Percentiles rank a stretch among this genome's conserved stretches.
These are phyloP conservation scores for Cnidoscolus chayamansa DNA, from an alignment of 441 rosid species.

Conservation along the genomic window DNA sequence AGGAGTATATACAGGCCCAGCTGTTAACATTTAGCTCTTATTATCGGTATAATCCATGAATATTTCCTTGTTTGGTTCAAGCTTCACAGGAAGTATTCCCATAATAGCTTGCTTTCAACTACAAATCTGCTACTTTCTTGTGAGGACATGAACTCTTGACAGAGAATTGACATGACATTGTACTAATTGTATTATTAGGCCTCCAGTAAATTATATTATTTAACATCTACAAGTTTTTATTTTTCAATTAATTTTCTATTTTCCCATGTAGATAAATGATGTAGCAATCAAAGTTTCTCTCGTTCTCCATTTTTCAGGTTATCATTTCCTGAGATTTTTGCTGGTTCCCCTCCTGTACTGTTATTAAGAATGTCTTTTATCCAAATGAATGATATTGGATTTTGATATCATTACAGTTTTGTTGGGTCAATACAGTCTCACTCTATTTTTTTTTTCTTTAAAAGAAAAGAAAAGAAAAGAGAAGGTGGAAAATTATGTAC, in stretches of 20 bases:
- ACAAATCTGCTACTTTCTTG: not conserved
- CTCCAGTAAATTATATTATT: not conserved
- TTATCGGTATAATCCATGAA: not conserved
- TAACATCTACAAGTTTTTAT: not conserved
- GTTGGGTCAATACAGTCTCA: too few species aligned
- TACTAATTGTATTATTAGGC: not conserved
- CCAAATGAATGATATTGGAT: too few species aligned
- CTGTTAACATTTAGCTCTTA: constrained; percentile 37
- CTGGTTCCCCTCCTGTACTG: too few species aligned
- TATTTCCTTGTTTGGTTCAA: not conserved
- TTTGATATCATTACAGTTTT: too few species aligned
- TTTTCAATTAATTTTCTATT: not conserved
- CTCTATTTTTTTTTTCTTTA: too few species aligned
- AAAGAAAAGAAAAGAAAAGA: too few species aligned
- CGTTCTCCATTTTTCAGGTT: not conserved
- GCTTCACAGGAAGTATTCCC: not conserved
- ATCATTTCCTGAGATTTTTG: too few species aligned
- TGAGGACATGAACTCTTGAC: not conserved
- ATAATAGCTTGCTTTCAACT: not conserved
- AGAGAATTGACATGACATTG: not conserved
- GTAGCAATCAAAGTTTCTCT: not conserved
- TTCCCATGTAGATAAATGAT: not conserved
- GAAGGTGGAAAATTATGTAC: too few species aligned
- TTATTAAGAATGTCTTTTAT: too few species aligned
- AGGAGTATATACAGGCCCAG: constrained; percentile 58